Evolutionary conservation across 306 rosid genomes (phyloP).

Genomic region (Abrus pulchellus): DNA sequence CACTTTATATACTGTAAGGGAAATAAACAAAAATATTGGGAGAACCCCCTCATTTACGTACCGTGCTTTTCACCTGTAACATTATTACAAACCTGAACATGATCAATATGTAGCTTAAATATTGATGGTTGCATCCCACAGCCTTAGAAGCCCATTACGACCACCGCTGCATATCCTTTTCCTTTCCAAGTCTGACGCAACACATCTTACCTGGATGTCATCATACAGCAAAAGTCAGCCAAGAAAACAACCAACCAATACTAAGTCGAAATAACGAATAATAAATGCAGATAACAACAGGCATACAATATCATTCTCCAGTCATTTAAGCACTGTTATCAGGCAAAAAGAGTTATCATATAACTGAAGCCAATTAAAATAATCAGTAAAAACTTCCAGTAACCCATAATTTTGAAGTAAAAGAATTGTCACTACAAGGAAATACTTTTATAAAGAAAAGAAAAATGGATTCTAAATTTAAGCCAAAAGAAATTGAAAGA

Average conservation of each 20-base stretch:
- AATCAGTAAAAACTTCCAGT: slow-evolving; percentile 7
- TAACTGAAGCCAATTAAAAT: slow-evolving; percentile 24
- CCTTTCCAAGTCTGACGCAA: slow-evolving; percentile 92
- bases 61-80: slow-evolving; percentile 42
- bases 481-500: slow-evolving; percentile 28
- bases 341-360: slow-evolving; percentile 24
- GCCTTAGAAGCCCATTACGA: slow-evolving; percentile 92
- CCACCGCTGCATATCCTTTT: slow-evolving; percentile 98
- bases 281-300: slow-evolving; percentile 31
- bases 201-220: slow-evolving; percentile 79
- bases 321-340: slow-evolving; percentile 17
- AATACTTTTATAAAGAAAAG: slow-evolving; percentile 16
- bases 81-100: slow-evolving; percentile 30
- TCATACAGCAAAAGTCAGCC: slow-evolving; percentile 41
- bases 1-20: slow-evolving; percentile 35
- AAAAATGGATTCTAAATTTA: neutral
- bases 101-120: slow-evolving; percentile 56
- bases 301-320: slow-evolving; percentile 7
- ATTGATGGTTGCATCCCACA: slow-evolving; percentile 99
- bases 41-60: slow-evolving; percentile 17
- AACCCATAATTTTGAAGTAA: slow-evolving; percentile 2
- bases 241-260: slow-evolving; percentile 5
- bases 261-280: neutral
- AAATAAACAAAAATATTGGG: slow-evolving; percentile 42
- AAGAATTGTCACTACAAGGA: slow-evolving; percentile 8